Conservation (phyloP, 352 stramenopile species). For the Globisporangium cystogenes region DNA sequence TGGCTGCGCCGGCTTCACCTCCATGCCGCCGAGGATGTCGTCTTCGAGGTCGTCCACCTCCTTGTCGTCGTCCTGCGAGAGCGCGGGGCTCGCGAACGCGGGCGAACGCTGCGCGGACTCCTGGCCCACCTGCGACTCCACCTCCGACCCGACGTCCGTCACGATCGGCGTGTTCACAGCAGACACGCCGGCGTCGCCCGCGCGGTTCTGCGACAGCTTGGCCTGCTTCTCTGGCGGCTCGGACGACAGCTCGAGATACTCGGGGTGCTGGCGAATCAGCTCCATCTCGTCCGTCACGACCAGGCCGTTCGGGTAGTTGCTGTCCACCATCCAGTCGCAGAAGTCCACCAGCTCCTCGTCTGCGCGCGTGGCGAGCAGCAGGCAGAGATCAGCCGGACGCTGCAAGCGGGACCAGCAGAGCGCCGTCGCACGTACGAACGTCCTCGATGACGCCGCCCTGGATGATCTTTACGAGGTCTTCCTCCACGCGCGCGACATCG, state of each 20-base stretch:
- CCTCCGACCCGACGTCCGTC: constrained; percentile 64
- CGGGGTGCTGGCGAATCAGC: constrained; percentile 73
- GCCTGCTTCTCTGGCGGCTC: constrained; percentile 31
- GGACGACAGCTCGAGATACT: constrained; percentile 65
- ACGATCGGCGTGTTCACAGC: constrained; percentile 64
- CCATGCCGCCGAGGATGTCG: constrained; percentile 68
- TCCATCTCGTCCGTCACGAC: constrained; percentile 79
- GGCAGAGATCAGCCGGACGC: background rate
- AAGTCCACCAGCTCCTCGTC: constrained; percentile 85
- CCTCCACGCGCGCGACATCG: constrained; percentile 78
- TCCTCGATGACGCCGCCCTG: constrained; percentile 65
- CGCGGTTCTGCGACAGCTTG: constrained; percentile 20
- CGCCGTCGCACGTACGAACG: constrained; percentile 37
- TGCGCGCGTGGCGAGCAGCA: background rate
- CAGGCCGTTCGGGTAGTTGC: constrained; percentile 61
- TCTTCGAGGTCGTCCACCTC: constrained; percentile 76
- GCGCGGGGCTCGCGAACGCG: constrained; percentile 43
- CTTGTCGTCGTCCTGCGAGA: constrained; percentile 66
- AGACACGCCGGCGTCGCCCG: constrained; percentile 31
- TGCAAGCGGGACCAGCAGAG: background rate
- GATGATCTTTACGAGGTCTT: constrained; percentile 81
- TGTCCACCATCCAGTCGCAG: constrained; percentile 83
- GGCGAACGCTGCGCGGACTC: constrained; percentile 65
- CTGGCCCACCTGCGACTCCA: constrained; percentile 47
- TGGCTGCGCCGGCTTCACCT: constrained; percentile 39